phyloP scores from a whole-genome alignment of 2,329 filamentous ascomycete genomes.

The Fusarium sp. region DNA sequence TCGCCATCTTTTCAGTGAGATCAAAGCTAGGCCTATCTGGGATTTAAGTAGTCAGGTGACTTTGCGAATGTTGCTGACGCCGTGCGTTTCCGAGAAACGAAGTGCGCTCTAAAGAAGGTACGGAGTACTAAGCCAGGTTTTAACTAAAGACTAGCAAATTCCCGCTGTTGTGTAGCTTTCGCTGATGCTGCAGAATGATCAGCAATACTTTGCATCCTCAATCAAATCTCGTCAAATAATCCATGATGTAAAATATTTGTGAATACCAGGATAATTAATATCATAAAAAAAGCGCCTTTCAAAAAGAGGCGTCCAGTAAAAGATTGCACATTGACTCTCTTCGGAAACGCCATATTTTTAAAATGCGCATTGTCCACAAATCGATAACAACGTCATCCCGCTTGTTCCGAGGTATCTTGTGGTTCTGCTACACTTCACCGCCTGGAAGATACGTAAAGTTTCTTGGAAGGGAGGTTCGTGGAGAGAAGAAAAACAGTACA shows the following conservation, averaged over 20 bases:
- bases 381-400: constrained; percentile 17
- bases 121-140: no score
- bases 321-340: not conserved
- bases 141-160: no score
- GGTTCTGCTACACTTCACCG: constrained; percentile 31
- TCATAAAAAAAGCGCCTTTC: not conserved
- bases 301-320: not conserved
- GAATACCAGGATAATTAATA: not conserved
- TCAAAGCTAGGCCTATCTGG: no score
- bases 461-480: not conserved
- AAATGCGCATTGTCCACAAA: not conserved
- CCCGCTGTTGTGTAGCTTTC: no score
- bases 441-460: not conserved
- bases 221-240: not conserved
- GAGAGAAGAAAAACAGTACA: not conserved
- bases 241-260: rapidly evolving
- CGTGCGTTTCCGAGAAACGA: no score
- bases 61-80: no score
- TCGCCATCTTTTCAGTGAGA: no score
- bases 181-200: not conserved
- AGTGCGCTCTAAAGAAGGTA: no score
- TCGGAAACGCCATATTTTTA: not conserved
- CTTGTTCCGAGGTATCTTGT: constrained; percentile 7
- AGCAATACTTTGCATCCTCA: not conserved
- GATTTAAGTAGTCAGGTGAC: no score